Base-by-base conservation (phyloP, 306 rosid genomes). In the Senna siamea region DNA sequence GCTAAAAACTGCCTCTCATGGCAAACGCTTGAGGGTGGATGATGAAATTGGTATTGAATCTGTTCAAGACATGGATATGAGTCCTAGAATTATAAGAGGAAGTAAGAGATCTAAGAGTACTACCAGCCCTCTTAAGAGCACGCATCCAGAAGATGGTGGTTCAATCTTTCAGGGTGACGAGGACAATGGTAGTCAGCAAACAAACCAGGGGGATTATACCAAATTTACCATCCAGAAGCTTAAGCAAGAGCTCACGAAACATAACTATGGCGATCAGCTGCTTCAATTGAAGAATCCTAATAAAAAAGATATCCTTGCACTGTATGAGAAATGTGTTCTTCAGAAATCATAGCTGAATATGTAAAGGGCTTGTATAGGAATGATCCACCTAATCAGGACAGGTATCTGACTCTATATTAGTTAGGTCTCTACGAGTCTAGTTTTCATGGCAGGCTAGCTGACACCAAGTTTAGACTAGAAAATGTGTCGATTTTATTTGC, bases 241-340 rank as follows among this genome's bases (percentile, higher is more conserved):
- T 15, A 95, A 90, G 88, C 98, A 90, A 76, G 99, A 95, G 70
- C 92, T 95, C 44, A 95, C 99, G 22, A 92, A 92, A 63, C 90
- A 87, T 59, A 92, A 92, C 79, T 85, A 72, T 41, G 99, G 97
- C 17, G 96, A 90, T 30, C 92, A 88, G 72, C 84, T 94, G 69
- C 96, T 94, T 9, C 81, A 84, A 77, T 64, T 94, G 86, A 94
- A 84, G 84, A 89, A 85, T 79, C 90, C 99, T 34, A 83, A 70
- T 78, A 94, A 90, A 80, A 90, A 79, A 75, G 99, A 92, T 18
- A 78, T 90, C 69, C 70, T 92, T 59, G 92, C 94, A 9, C 83
- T 94, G 19, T 94, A 94, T 22, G 99, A 94, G 89, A 88, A 80
- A 67, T 85, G 84, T 75, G 59, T 95, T 48, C 85, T 90, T 63